Evolutionary conservation across 257 asterid species (phyloP).

Genomic region (Plantago ovata): DNA sequence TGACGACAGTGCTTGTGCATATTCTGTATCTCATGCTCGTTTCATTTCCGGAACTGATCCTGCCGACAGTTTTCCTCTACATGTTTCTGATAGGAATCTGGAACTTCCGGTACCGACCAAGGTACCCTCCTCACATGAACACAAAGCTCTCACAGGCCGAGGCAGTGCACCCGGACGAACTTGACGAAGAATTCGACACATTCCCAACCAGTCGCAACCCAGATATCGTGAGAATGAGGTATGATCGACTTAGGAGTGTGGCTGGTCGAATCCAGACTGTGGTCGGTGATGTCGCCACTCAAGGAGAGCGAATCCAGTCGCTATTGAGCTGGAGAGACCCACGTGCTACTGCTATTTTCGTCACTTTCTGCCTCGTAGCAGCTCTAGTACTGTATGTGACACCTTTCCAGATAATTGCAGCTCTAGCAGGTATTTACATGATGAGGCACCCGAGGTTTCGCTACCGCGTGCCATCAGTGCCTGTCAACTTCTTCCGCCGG

Average conservation of each 20-base stretch:
- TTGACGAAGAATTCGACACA: conserved; percentile 82
- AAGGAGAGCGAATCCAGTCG: conserved; percentile 69
- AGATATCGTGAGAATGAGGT: conserved; percentile 72
- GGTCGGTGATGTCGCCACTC: conserved; percentile 84
- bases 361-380: conserved; percentile 66
- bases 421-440: conserved; percentile 54
- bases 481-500: conserved; percentile 74
- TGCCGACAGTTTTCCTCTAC: conserved; percentile 79
- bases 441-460: conserved; percentile 96
- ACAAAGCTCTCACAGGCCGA: conserved; percentile 85
- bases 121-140: conserved; percentile 98
- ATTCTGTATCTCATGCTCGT: conserved; percentile 69
- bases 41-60: conserved; percentile 75
- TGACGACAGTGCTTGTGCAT: conserved; percentile 79
- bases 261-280: conserved; percentile 86
- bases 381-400: conserved; percentile 71
- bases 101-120: conserved; percentile 74
- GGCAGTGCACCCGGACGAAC: conserved; percentile 67
- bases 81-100: conserved; percentile 86
- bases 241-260: conserved; percentile 78
- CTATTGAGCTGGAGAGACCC: conserved; percentile 92
- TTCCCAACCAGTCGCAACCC: conserved; percentile 74
- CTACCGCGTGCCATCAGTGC: conserved; percentile 68
- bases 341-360: conserved; percentile 77
- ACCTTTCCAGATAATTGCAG: conserved; percentile 79